These are phyloP conservation scores for Alnus glutinosa DNA, from an alignment of 306 rosid species.

Conservation along the genomic window DNA sequence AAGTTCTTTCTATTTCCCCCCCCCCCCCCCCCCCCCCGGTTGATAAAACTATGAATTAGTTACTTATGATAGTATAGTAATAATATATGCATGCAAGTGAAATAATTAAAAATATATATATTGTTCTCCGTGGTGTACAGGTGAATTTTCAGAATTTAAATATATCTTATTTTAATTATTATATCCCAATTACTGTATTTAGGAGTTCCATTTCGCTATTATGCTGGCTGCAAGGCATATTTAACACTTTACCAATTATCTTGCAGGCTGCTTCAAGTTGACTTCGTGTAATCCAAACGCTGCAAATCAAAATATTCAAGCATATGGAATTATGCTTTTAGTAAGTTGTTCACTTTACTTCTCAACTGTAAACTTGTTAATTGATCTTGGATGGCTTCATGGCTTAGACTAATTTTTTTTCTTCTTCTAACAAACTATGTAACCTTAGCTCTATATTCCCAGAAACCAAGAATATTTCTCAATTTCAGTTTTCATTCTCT, in stretches of 20 bases:
- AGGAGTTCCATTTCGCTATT: neutral
- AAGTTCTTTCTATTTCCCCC: constrained; percentile 20
- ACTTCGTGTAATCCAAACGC: constrained; percentile 79
- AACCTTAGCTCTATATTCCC: constrained; percentile 6
- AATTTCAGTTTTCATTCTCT: constrained; percentile 11
- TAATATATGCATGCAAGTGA: neutral
- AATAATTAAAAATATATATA: neutral
- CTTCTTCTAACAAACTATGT: constrained; percentile 9
- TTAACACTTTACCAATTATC: constrained; percentile 43
- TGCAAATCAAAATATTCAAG: constrained; percentile 70
- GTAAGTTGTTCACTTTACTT: constrained; percentile 53
- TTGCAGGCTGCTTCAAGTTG: constrained; percentile 88
- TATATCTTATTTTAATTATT: neutral
- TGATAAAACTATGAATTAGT: constrained; percentile 8
- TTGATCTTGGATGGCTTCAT: constrained; percentile 13
- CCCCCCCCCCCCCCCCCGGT: neutral
- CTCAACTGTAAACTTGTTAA: constrained; percentile 29
- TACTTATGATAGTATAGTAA: neutral
- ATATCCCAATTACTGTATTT: neutral
- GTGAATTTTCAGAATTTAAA: neutral
- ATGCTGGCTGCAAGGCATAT: constrained; percentile 10
- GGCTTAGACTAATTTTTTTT: neutral
- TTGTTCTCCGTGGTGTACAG: neutral
- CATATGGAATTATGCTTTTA: constrained; percentile 83
- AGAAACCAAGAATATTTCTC: constrained; percentile 8